phyloP scores from a whole-genome alignment of 1,284 basidiomycete genomes.

The Ganoderma multipileum region DNA sequence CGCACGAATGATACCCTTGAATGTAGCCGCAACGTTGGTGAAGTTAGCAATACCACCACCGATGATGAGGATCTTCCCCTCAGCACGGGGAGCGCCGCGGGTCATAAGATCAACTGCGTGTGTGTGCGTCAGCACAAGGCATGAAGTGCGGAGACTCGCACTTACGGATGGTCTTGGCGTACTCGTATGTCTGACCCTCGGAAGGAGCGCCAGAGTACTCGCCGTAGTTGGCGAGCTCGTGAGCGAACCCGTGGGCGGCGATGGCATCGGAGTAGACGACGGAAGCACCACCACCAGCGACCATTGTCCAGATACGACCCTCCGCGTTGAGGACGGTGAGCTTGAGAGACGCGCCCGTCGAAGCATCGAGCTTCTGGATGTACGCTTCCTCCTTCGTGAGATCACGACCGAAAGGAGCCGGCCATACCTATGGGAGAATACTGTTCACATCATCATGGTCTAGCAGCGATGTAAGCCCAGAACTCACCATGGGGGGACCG shows the following conservation, averaged over 20 bases:
- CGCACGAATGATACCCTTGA: conserved; percentile 99
- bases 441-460: conserved; percentile 16
- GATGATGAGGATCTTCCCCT: conserved; percentile 99
- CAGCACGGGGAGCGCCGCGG: conserved; percentile 80
- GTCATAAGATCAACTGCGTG: conserved; percentile 89
- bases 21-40: conserved; percentile 98
- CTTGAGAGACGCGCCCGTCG: conserved; percentile 98
- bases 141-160: conserved; percentile 25
- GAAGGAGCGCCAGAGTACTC: conserved; percentile 99
- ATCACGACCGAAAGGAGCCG: conserved; percentile 97
- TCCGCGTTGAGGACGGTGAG: conserved; percentile 95
- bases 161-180: conserved; percentile 96
- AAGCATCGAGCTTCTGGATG: conserved; percentile 97
- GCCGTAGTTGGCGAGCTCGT: conserved; percentile 99
- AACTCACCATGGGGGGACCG: conserved; percentile 90
- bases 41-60: conserved; percentile 99
- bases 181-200: conserved; percentile 98
- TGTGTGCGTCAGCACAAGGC: conserved; percentile 8
- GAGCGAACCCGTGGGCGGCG: conserved; percentile 94
- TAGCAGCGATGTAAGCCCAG: conserved; percentile 21
- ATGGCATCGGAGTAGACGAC: conserved; percentile 97
- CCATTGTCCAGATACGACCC: conserved; percentile 99
- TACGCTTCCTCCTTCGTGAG: conserved; percentile 99
- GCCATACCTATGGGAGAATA: conserved; percentile 71
- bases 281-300: conserved; percentile 86